These are phyloP conservation scores for Lyophyllum semitale DNA, from an alignment of 768 basidiomycete species.

Conservation along the genomic window DNA sequence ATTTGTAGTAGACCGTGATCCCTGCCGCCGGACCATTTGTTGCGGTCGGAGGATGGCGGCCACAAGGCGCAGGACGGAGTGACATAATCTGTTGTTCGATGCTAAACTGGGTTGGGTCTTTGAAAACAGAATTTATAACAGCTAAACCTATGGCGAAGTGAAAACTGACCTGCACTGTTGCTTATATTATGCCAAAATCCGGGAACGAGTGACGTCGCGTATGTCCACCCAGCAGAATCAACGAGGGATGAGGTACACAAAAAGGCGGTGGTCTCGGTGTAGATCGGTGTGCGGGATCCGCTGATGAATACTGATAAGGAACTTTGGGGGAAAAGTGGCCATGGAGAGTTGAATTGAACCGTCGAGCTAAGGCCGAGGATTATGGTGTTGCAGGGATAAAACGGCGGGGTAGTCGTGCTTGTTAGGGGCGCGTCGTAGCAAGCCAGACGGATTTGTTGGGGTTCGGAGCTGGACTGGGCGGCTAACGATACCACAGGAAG, in stretches of 20 bases:
- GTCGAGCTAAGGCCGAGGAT: slow-evolving; percentile 42
- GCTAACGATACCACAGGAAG: slow-evolving; percentile 7
- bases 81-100: slow-evolving; percentile 50
- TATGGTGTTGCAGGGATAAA: not conserved
- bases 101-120: slow-evolving; percentile 53
- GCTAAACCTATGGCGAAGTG: not conserved
- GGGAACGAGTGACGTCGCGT: slow-evolving; percentile 51
- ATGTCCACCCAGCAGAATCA: slow-evolving; percentile 30
- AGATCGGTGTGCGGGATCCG: slow-evolving; percentile 36
- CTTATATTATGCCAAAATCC: slow-evolving; percentile 53
- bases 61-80: not conserved
- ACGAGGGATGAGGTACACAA: slow-evolving; percentile 25
- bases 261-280: slow-evolving; percentile 40
- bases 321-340: slow-evolving; percentile 40
- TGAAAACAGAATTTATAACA: not conserved
- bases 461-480: not conserved
- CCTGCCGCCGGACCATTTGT: not conserved
- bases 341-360: slow-evolving; percentile 53
- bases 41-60: not conserved
- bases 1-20: slow-evolving; percentile 6
- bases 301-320: slow-evolving; percentile 47
- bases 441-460: slow-evolving; percentile 6
- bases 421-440: not conserved
- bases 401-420: not conserved
- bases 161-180: slow-evolving; percentile 38